phyloP scores from a whole-genome alignment of 1,139 yeast genomes.

The Blastobotrys illinoisensis region DNA sequence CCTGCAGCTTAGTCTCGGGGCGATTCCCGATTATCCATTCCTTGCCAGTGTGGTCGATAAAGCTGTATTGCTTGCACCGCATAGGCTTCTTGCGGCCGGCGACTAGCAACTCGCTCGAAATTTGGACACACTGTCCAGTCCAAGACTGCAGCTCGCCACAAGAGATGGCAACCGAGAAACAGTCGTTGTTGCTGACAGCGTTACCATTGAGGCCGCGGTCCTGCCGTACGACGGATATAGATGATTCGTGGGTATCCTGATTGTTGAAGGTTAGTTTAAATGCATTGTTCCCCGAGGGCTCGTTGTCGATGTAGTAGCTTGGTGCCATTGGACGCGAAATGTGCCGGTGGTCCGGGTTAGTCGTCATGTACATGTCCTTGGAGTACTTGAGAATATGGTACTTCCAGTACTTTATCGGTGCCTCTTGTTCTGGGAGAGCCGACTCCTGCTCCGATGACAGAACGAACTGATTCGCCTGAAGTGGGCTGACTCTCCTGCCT shows the following conservation, averaged over 20 bases:
- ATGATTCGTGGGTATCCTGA: slow-evolving; percentile 5
- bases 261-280: slow-evolving; percentile 9
- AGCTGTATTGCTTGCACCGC: slow-evolving; percentile 13
- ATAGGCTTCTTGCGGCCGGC: slow-evolving; percentile 9
- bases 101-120: slow-evolving; percentile 4
- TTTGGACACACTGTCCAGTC: slow-evolving; percentile 8
- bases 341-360: slow-evolving; percentile 28
- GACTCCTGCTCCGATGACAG: neutral
- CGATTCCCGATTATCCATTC: slow-evolving; percentile 18
- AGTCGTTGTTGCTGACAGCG: neutral
- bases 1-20: slow-evolving; percentile 7
- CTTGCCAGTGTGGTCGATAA: slow-evolving; percentile 9
- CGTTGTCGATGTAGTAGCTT: slow-evolving; percentile 24
- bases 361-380: slow-evolving; percentile 28
- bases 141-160: slow-evolving; percentile 5
- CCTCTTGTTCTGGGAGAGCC: neutral
- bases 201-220: neutral
- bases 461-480: slow-evolving; percentile 1
- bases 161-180: slow-evolving; percentile 2
- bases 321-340: slow-evolving; percentile 25
- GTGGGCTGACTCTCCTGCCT: slow-evolving; percentile 1
- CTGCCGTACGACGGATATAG: slow-evolving; percentile 7
- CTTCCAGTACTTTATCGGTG: slow-evolving; percentile 20
- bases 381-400: slow-evolving; percentile 28
- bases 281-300: neutral